phyloP scores from a whole-genome alignment of 1,139 yeast species.

The Zygoascus sp. region DNA sequence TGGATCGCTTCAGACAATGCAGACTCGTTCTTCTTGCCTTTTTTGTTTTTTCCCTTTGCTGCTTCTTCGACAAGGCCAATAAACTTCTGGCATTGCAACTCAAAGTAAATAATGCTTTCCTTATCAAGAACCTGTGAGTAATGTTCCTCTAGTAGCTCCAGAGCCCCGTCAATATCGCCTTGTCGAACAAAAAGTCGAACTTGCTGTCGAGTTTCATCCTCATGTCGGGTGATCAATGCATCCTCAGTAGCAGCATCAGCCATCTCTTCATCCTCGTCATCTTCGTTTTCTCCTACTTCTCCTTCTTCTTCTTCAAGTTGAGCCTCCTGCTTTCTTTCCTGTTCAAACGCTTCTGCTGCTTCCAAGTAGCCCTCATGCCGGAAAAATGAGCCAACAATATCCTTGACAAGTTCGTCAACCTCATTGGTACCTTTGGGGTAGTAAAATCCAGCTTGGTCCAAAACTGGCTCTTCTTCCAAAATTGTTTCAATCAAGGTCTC shows the following conservation, averaged over 20 bases:
- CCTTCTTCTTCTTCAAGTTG: slow-evolving; percentile 8
- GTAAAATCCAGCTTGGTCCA: slow-evolving; percentile 12
- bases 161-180: slow-evolving; percentile 48
- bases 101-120: slow-evolving; percentile 47
- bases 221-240: slow-evolving; percentile 28
- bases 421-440: slow-evolving; percentile 11
- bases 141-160: slow-evolving; percentile 41
- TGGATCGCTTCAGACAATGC: slow-evolving; percentile 34
- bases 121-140: slow-evolving; percentile 46
- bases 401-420: slow-evolving; percentile 41
- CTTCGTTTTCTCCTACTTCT: slow-evolving; percentile 25
- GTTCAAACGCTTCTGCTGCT: slow-evolving; percentile 55
- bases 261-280: slow-evolving; percentile 25
- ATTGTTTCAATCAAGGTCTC: slow-evolving; percentile 23
- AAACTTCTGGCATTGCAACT: slow-evolving; percentile 50
- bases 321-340: slow-evolving; percentile 9
- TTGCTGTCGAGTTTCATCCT: slow-evolving; percentile 47
- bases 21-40: slow-evolving; percentile 4
- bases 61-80: slow-evolving; percentile 39
- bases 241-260: slow-evolving; percentile 13
- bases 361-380: slow-evolving; percentile 69
- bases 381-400: slow-evolving; percentile 63
- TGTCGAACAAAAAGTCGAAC: slow-evolving; percentile 45
- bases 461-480: slow-evolving; percentile 8
- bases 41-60: not conserved